Evolutionary conservation across 78 protist genomes (phyloP), one percentile per base, ranked within the genome.

Genomic region (Guillardia theta): DNA sequence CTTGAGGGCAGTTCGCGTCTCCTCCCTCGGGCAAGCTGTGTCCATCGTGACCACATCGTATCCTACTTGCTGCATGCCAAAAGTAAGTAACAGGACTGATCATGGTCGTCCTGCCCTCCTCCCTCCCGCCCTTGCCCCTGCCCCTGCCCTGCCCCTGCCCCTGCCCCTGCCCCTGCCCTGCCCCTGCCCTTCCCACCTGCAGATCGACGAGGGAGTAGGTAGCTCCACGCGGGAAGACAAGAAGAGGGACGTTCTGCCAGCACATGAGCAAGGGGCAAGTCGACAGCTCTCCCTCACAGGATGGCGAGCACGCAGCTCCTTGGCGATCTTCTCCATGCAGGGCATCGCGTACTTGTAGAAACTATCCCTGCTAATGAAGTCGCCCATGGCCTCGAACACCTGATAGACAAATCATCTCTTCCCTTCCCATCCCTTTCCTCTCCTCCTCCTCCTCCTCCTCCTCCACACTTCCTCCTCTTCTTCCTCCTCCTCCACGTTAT

Each of bases 331-430:
- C 83, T 70, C 46, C 83, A 70, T 70, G 48, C 90, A 43, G 24
- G 90, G 90, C 90, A 78, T 12, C 50, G 90, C 90, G 18, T 8
- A 43, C 48, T 78, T 18, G 90, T 43, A 43, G 48, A 78, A 78
- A 50, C 90, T 78, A 6, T 78, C 90, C 33, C 18, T 37, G n/a
- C 43, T 27, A 50, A 78, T 78, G 90, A 78, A 78, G 19, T 78
- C 90, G 53, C 90, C 90, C 90, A 78, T 78, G 24, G 90, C 90
- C 90, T 78, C 90, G 90, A 78, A 78, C 5, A 78, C 24, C 90
- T 78, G 50, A 10, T 12, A 19, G 36, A 22, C 78, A 33, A 8
- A 6, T 30, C 15, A 64, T n/a, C n/a, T n/a, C n/a, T n/a, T n/a
- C n/a, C n/a, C n/a, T n/a, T n/a, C n/a, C n/a, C n/a, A n/a, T n/a